phyloP scores from a whole-genome alignment of 1,139 yeast species.

The Blastobotrys proliferans region DNA sequence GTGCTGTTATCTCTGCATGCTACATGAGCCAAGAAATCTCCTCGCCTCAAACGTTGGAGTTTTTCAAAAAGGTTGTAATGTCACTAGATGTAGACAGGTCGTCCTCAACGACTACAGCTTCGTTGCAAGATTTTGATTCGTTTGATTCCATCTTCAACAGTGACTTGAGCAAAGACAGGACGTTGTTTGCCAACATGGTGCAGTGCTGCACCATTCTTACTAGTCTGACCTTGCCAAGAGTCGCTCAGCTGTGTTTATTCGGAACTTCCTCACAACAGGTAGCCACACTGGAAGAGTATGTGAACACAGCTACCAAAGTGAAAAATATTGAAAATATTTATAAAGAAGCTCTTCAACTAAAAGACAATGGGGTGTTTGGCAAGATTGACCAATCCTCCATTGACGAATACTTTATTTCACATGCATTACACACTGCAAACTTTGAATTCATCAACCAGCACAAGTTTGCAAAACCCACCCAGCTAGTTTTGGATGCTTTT shows the following conservation, averaged over 20 bases:
- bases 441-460: constrained; percentile 24
- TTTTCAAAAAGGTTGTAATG: constrained; percentile 3
- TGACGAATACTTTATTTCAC: constrained; percentile 17
- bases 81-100: neutral
- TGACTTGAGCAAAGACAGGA: neutral
- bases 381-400: constrained; percentile 8
- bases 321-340: neutral
- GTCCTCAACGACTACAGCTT: constrained; percentile 1
- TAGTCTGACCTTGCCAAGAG: constrained; percentile 13
- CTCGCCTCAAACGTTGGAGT: neutral
- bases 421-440: constrained; percentile 18
- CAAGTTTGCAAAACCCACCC: neutral
- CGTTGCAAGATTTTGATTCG: constrained; percentile 10
- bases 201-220: constrained; percentile 12
- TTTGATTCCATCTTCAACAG: constrained; percentile 9
- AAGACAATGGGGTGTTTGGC: constrained; percentile 2
- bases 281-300: constrained; percentile 6
- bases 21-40: constrained; percentile 16
- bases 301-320: neutral
- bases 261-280: constrained; percentile 12
- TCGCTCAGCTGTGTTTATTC: constrained; percentile 12
- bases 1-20: constrained; percentile 20
- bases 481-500: constrained; percentile 22
- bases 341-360: constrained; percentile 1
- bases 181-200: constrained; percentile 11